Evolutionary conservation across 306 rosid genomes (phyloP).

Genomic region (Pyrus communis): DNA sequence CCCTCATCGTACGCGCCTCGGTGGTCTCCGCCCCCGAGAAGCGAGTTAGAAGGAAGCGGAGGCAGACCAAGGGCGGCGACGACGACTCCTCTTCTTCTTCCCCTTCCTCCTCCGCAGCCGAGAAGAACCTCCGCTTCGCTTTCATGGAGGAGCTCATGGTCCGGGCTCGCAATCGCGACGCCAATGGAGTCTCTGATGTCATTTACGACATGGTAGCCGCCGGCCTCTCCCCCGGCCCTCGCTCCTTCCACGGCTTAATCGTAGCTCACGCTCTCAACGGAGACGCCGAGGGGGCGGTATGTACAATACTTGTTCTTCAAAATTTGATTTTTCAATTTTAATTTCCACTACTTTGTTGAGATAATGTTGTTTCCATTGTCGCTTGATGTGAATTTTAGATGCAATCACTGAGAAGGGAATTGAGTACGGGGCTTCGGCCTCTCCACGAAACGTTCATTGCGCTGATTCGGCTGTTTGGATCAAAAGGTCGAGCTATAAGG

Average conservation of each 20-base stretch:
- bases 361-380: neutral
- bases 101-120: conserved; percentile 31
- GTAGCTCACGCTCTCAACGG: conserved; percentile 72
- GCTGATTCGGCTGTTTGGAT: conserved; percentile 64
- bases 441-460: conserved; percentile 81
- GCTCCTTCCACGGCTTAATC: conserved; percentile 83
- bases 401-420: conserved; percentile 75
- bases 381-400: conserved; percentile 28
- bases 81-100: conserved; percentile 8
- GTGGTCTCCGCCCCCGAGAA: conserved; percentile 52
- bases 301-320: neutral
- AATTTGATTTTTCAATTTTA: neutral
- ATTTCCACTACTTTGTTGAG: neutral
- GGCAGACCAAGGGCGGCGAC: conserved; percentile 45
- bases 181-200: conserved; percentile 58
- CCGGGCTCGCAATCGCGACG: conserved; percentile 66
- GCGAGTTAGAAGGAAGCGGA: conserved; percentile 51
- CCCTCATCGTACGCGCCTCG: conserved; percentile 30
- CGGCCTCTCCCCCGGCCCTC: conserved; percentile 82
- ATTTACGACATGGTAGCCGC: conserved; percentile 94
- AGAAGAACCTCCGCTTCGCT: conserved; percentile 67
- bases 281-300: conserved; percentile 71
- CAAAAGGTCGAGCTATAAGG: conserved; percentile 54
- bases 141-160: conserved; percentile 98
- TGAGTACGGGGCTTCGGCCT: conserved; percentile 87